phyloP scores from a whole-genome alignment of 2,329 filamentous ascomycete species.

The Penicillium thymicola region DNA sequence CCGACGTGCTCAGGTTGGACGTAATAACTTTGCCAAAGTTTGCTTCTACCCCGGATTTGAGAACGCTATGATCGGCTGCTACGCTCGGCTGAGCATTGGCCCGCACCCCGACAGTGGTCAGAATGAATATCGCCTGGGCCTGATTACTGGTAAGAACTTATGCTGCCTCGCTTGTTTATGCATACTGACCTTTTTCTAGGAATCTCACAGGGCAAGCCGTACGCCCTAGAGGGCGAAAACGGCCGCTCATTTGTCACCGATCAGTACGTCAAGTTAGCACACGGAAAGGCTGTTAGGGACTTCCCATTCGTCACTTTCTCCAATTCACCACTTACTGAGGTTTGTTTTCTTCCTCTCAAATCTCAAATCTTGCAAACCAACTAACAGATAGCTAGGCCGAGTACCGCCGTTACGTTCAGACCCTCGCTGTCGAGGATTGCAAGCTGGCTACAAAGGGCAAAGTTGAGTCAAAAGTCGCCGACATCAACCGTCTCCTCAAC shows the following conservation, averaged over 20 bases:
- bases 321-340: constrained; percentile 78
- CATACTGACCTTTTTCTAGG: constrained; percentile 46
- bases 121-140: constrained; percentile 80
- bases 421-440: constrained; percentile 68
- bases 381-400: constrained; percentile 57
- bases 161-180: too few relatives aligned
- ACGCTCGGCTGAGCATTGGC: constrained; percentile 78
- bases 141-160: constrained; percentile 69
- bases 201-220: constrained; percentile 75
- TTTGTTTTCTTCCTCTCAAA: constrained; percentile 38
- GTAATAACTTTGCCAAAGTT: constrained; percentile 81
- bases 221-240: constrained; percentile 71
- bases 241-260: constrained; percentile 79
- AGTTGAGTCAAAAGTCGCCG: constrained; percentile 68
- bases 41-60: constrained; percentile 94
- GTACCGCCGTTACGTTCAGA: constrained; percentile 74
- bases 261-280: constrained; percentile 75
- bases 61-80: constrained; percentile 75
- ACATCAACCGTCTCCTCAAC: constrained; percentile 75
- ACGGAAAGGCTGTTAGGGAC: constrained; percentile 77
- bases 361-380: not conserved
- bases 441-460: constrained; percentile 69
- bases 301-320: constrained; percentile 92
- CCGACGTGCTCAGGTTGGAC: constrained; percentile 77
- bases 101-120: constrained; percentile 68